These are phyloP conservation scores for Xylaria telfairii DNA, from an alignment of 495 filamentous ascomycete species.

Conservation along the genomic window DNA sequence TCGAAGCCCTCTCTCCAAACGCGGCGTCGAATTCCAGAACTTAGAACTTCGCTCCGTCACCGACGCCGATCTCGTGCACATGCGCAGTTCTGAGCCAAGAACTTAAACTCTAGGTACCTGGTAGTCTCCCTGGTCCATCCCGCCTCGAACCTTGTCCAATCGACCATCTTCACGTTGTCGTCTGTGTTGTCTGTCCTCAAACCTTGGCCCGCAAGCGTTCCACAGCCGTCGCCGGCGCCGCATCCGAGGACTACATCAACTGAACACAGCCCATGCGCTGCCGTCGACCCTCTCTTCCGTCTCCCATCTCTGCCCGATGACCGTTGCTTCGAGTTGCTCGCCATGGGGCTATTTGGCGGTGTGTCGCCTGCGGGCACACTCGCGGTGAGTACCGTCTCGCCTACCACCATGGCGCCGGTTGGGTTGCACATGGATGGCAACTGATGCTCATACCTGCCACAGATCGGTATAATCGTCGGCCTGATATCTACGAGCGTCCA, in stretches of 20 bases:
- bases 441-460: slow-evolving; percentile 28
- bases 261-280: slow-evolving; percentile 32
- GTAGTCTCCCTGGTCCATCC: not conserved
- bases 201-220: not conserved
- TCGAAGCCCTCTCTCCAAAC: not conserved
- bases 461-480: slow-evolving; percentile 93
- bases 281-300: slow-evolving; percentile 29
- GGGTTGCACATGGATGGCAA: slow-evolving; percentile 1
- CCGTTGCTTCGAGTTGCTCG: slow-evolving; percentile 29
- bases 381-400: slow-evolving; percentile 64
- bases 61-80: not conserved
- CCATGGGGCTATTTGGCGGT: slow-evolving; percentile 79
- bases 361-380: slow-evolving; percentile 87
- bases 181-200: not conserved
- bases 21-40: not conserved
- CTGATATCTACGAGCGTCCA: slow-evolving; percentile 92
- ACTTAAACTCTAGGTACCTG: not conserved
- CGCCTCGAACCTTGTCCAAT: not conserved
- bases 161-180: not conserved
- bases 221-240: too few relatives aligned
- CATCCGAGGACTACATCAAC: not conserved
- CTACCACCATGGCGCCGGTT: slow-evolving; percentile 11
- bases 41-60: not conserved
- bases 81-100: not conserved
- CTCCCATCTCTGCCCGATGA: slow-evolving; percentile 37